phyloP scores from a whole-genome alignment of 2,329 filamentous ascomycete species.

The Emmonsia crescens region DNA sequence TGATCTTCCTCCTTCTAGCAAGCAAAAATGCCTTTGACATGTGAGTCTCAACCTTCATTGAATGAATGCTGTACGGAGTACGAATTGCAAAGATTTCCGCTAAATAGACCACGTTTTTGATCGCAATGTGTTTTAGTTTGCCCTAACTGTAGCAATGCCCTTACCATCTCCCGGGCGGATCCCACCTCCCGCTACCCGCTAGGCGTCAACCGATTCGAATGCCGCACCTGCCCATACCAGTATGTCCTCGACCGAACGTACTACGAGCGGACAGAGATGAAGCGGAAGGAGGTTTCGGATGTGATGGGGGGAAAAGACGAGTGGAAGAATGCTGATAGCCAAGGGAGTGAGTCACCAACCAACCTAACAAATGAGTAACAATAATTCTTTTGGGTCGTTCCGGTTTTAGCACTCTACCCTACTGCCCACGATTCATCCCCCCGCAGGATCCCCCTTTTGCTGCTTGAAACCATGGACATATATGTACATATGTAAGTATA shows the following conservation, averaged over 20 bases:
- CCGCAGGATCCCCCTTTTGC: not conserved
- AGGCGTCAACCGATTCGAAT: conserved; percentile 73
- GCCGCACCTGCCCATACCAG: conserved; percentile 89
- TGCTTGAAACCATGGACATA: not conserved
- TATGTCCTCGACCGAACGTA: conserved; percentile 68
- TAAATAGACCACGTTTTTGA: not conserved
- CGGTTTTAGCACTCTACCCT: not conserved
- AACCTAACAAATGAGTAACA: not conserved
- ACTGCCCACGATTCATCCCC: not conserved
- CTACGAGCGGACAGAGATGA: conserved; percentile 70
- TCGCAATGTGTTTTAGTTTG: conserved; percentile 28
- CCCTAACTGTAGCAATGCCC: conserved; percentile 40
- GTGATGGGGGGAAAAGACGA: conserved; percentile 80
- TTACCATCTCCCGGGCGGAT: conserved; percentile 36
- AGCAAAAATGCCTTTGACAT: conserved; percentile 28
- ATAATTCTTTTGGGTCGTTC: not conserved
- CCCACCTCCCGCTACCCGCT: conserved; percentile 28
- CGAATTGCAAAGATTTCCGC: not conserved
- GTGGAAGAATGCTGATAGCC: conserved; percentile 87
- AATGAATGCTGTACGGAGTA: not conserved
- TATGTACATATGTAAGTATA: not conserved
- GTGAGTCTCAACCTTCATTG: conserved; percentile 17
- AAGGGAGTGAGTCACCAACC: conserved; percentile 40
- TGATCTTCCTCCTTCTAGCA: not conserved
- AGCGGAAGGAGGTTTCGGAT: conserved; percentile 77